Conservation (phyloP, 2,329 filamentous ascomycete genomes). For the Botrytis sinoallii region DNA sequence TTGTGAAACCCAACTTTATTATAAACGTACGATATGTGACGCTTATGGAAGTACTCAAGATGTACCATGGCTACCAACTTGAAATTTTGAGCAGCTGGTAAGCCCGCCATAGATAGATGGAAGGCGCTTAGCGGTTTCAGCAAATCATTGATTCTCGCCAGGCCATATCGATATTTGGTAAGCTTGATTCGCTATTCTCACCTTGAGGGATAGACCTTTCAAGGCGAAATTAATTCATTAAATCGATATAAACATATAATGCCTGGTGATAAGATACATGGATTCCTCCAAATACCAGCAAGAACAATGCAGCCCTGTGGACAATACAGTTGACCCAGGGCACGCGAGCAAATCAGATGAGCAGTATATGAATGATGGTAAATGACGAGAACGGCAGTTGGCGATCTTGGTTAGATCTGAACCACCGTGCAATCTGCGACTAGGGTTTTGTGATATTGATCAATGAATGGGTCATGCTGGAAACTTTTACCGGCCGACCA, state of each 20-base stretch:
- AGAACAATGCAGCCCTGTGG: slow-evolving; percentile 18
- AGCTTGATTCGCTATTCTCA: not conserved
- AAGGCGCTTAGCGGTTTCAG: not conserved
- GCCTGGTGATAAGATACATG: not conserved
- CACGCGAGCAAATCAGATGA: slow-evolving; percentile 18
- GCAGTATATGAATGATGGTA: not conserved
- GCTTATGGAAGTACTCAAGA: slow-evolving; percentile 12
- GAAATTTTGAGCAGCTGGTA: slow-evolving; percentile 6
- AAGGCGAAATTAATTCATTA: not conserved
- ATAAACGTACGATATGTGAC: slow-evolving; percentile 20
- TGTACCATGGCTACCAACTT: slow-evolving; percentile 14
- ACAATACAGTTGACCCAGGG: slow-evolving; percentile 3
- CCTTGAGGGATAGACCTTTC: not conserved
- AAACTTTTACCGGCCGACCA: slow-evolving; percentile 19
- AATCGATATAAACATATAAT: not conserved
- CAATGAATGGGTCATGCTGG: slow-evolving; percentile 16
- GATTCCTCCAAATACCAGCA: slow-evolving; percentile 1
- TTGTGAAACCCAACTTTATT: slow-evolving; percentile 2
- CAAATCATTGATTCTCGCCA: not conserved
- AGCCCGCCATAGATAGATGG: not conserved
- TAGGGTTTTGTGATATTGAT: slow-evolving; percentile 10
- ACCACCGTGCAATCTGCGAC: slow-evolving; percentile 16
- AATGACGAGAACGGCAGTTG: slow-evolving; percentile 19
- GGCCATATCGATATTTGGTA: not conserved
- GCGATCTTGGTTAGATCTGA: slow-evolving; percentile 20